phyloP scores from a whole-genome alignment of 2,329 filamentous ascomycete genomes.

The Botrytis galanthina region DNA sequence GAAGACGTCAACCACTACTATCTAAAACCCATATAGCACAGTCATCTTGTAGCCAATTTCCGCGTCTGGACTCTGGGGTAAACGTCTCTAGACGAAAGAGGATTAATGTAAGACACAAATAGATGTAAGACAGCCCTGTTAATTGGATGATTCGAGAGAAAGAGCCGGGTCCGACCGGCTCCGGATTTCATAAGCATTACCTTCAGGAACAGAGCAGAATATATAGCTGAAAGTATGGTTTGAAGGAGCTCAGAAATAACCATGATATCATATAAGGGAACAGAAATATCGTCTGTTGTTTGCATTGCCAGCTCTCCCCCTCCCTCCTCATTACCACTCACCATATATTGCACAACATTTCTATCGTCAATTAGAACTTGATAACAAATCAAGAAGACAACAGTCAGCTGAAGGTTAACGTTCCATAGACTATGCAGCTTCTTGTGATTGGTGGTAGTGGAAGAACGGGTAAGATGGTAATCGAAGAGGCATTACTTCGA shows the following conservation, averaged over 20 bases:
- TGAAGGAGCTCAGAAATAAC: background rate
- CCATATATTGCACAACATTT: background rate
- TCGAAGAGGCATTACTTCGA: conserved; percentile 39
- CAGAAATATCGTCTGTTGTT: background rate
- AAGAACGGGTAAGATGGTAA: conserved; percentile 46
- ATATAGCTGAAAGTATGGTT: background rate
- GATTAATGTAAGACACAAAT: background rate
- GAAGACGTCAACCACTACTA: background rate
- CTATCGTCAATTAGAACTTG: background rate
- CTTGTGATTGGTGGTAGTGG: conserved; percentile 48
- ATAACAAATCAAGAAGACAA: background rate
- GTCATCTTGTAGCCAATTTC: background rate
- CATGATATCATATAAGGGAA: conserved; percentile 1
- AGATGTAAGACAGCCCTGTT: background rate
- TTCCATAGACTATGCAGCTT: conserved; percentile 33
- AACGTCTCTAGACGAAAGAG: background rate
- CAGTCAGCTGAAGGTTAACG: background rate
- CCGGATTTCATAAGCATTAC: background rate
- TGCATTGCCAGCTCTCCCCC: background rate
- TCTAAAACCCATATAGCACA: background rate
- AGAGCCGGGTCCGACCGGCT: conserved; percentile 10
- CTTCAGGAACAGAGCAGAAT: background rate
- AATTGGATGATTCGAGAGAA: background rate
- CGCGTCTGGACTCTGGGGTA: background rate
- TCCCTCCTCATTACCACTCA: background rate